Evolutionary conservation across 2,329 filamentous ascomycete genomes (phyloP).

Genomic region (Setomelanomma holmii): DNA sequence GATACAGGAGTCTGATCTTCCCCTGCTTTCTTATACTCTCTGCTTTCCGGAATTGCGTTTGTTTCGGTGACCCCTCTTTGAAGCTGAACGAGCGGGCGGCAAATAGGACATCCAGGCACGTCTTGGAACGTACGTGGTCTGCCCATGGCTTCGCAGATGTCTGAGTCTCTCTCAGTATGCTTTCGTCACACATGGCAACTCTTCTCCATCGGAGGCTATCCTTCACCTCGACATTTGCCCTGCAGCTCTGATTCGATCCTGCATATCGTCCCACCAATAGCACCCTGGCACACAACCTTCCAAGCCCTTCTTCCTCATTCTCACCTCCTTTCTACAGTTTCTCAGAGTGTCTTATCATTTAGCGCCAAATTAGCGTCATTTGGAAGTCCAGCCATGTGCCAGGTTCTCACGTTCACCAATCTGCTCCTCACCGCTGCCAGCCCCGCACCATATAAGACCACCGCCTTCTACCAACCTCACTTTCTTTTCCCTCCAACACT

Average conservation of each 20-base stretch:
- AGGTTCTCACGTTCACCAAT: conserved; percentile 18
- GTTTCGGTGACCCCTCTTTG: background rate
- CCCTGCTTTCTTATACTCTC: background rate
- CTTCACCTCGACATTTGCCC: too few relatives aligned
- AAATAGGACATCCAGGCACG: too few relatives aligned
- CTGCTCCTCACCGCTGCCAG: background rate
- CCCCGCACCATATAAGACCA: conserved; percentile 2
- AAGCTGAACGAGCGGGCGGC: too few relatives aligned
- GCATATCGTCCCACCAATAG: too few relatives aligned
- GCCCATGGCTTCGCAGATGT: too few relatives aligned
- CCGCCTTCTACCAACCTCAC: background rate
- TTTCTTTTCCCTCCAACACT: background rate
- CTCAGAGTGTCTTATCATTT: background rate
- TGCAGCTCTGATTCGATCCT: too few relatives aligned
- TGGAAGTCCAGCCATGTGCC: background rate
- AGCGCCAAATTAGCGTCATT: conserved; percentile 5
- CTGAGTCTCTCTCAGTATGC: too few relatives aligned
- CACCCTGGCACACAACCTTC: too few relatives aligned
- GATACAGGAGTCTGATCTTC: too few relatives aligned
- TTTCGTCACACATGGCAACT: too few relatives aligned
- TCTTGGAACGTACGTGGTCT: too few relatives aligned
- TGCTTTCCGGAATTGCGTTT: background rate
- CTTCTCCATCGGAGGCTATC: too few relatives aligned
- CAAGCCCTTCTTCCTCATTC: background rate
- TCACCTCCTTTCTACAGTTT: background rate